These are phyloP conservation scores for Fusarium continuum DNA, from an alignment of 2,329 filamentous ascomycete species.

Conservation along the genomic window DNA sequence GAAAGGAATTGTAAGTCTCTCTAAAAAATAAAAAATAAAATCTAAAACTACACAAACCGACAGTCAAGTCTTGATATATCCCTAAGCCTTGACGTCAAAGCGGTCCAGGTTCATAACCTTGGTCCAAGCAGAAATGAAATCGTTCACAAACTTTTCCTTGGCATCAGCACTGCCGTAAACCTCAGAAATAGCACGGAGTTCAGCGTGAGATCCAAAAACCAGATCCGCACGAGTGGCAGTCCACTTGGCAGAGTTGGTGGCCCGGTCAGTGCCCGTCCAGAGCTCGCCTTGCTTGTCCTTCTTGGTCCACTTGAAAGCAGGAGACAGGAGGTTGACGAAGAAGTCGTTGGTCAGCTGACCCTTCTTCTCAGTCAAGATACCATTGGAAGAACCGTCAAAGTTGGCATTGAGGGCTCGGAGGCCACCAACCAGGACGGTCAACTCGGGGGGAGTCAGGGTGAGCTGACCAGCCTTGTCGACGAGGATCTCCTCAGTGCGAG, in stretches of 20 bases:
- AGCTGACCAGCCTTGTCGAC: constrained; percentile 78
- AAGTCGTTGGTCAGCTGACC: constrained; percentile 81
- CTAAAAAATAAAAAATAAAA: constrained; percentile 8
- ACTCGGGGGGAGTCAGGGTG: constrained; percentile 74
- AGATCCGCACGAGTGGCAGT: constrained; percentile 74
- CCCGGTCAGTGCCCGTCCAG: constrained; percentile 72
- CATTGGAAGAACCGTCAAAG: constrained; percentile 72
- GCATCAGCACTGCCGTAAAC: constrained; percentile 71
- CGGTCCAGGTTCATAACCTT: constrained; percentile 81
- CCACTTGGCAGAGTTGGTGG: constrained; percentile 73
- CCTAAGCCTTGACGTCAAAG: constrained; percentile 60
- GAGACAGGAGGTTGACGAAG: constrained; percentile 81
- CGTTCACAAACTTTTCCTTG: constrained; percentile 71
- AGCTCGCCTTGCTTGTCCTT: constrained; percentile 59
- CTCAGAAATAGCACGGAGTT: constrained; percentile 76
- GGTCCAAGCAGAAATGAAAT: constrained; percentile 76
- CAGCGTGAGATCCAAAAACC: constrained; percentile 77
- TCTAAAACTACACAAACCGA: neutral
- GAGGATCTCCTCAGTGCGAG: constrained; percentile 73
- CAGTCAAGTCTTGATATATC: neutral
- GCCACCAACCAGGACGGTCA: constrained; percentile 76
- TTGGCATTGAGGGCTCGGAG: constrained; percentile 75
- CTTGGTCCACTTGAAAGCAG: constrained; percentile 67
- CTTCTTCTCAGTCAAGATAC: constrained; percentile 73
- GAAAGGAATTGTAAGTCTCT: too few relatives aligned